Conservation (phyloP, 2,329 filamentous ascomycete genomes). For the Sporothrix brunneoviolacea region DNA sequence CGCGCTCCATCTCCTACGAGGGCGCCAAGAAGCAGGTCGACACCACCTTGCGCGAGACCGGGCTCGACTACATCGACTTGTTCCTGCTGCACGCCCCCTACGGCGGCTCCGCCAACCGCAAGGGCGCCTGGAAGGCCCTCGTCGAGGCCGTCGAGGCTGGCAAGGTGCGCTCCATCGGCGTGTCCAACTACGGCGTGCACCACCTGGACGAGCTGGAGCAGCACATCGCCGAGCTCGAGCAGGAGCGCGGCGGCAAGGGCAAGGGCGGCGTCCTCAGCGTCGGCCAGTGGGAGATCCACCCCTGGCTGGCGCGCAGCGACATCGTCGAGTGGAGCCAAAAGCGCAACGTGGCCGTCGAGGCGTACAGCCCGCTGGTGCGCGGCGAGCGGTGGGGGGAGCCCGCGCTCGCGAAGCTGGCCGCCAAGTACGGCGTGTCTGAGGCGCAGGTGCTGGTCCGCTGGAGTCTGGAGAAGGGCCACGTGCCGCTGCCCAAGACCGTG, state of each 20-base stretch:
- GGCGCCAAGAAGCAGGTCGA: too few relatives aligned
- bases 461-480: slow-evolving; percentile 70
- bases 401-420: slow-evolving; percentile 55
- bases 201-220: slow-evolving; percentile 54
- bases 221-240: slow-evolving; percentile 54
- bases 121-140: slow-evolving; percentile 55
- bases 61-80: slow-evolving; percentile 61
- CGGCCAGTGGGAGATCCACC: slow-evolving; percentile 85
- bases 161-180: slow-evolving; percentile 54
- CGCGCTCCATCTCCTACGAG: too few relatives aligned
- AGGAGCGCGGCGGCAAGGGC: slow-evolving; percentile 52
- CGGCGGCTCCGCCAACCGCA: slow-evolving; percentile 48
- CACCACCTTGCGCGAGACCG: too few relatives aligned
- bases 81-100: slow-evolving; percentile 57
- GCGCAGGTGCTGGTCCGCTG: slow-evolving; percentile 76
- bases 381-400: slow-evolving; percentile 67
- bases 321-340: slow-evolving; percentile 70
- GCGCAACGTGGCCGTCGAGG: slow-evolving; percentile 56
- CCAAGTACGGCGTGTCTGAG: slow-evolving; percentile 66
- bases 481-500: slow-evolving; percentile 58
- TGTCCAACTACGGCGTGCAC: slow-evolving; percentile 60
- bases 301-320: slow-evolving; percentile 75
- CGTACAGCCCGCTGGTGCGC: slow-evolving; percentile 54
- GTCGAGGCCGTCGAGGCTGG: slow-evolving; percentile 58
- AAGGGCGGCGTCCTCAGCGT: slow-evolving; percentile 70